Evolutionary conservation across 192 early-diverging fungal genomes (phyloP).

Genomic region (Rhizophagus clarus): DNA sequence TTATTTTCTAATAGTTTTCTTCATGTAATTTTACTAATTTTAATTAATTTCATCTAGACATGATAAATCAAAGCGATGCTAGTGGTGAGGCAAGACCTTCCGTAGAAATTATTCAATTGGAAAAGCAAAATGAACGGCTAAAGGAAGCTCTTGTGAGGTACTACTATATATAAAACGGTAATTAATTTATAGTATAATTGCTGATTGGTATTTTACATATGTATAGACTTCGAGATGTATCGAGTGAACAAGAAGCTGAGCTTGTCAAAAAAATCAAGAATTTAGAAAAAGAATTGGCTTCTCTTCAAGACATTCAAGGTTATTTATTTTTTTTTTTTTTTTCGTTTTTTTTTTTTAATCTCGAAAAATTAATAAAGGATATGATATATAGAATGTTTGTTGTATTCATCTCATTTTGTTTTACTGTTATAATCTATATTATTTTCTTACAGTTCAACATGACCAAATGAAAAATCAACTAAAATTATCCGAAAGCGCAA

Average conservation of each 20-base stretch:
- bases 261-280: constrained; percentile 61
- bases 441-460: constrained; percentile 43
- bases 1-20: neutral
- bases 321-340: constrained; percentile 16
- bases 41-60: neutral
- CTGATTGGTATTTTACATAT: constrained; percentile 5
- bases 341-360: neutral
- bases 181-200: neutral
- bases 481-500: constrained; percentile 64
- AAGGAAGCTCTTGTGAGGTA: constrained; percentile 85
- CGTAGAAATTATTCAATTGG: constrained; percentile 66
- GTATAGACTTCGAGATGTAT: constrained; percentile 77
- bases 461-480: constrained; percentile 59
- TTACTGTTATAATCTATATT: neutral
- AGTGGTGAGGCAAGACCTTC: constrained; percentile 45
- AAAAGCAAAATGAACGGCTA: constrained; percentile 83
- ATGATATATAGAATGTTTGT: no score
- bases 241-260: constrained; percentile 71
- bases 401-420: no score
- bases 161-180: neutral
- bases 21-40: neutral
- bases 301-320: constrained; percentile 60
- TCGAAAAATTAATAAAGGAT: no score
- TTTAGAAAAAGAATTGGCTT: constrained; percentile 70
- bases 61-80: neutral